Evolutionary conservation across 1,139 yeast species (phyloP).

Genomic region (Komagataea norvegica): DNA sequence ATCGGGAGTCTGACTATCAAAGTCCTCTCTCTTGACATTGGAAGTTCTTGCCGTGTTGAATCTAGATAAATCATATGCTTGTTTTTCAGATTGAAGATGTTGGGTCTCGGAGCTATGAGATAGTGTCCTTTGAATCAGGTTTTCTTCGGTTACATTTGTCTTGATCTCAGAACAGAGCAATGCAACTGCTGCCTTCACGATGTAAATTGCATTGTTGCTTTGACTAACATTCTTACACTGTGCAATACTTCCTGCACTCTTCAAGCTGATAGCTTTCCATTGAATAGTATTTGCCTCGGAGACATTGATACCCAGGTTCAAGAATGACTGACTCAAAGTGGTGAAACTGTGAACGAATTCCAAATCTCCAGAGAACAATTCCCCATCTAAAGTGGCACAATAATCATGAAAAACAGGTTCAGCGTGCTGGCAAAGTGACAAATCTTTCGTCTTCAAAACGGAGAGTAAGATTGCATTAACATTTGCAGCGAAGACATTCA

Average conservation of each 20-base stretch:
- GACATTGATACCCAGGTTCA: conserved; percentile 12
- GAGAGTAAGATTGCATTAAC: conserved; percentile 36
- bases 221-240: conserved; percentile 16
- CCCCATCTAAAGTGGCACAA: conserved; percentile 61
- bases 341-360: conserved; percentile 41
- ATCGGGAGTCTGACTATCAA: conserved; percentile 9
- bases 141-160: conserved; percentile 14
- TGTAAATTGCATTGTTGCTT: conserved; percentile 13
- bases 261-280: conserved; percentile 23
- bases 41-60: conserved; percentile 18
- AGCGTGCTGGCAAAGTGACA: conserved; percentile 51
- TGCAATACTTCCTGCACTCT: conserved; percentile 22
- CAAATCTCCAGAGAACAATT: conserved; percentile 68
- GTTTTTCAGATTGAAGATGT: conserved; percentile 1
- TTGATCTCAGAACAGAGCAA: conserved; percentile 19
- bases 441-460: conserved; percentile 47
- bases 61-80: conserved; percentile 19
- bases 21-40: conserved; percentile 1
- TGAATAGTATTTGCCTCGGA: conserved; percentile 18
- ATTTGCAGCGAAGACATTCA: conserved; percentile 70
- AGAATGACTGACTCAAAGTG: conserved; percentile 13
- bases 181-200: conserved; percentile 18
- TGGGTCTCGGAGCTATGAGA: conserved; percentile 22
- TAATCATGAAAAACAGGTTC: conserved; percentile 51
- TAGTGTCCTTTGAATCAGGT: conserved; percentile 14